Conservation (phyloP, 108 stramenopile genomes). For the Cylindrotheca closterium region DNA sequence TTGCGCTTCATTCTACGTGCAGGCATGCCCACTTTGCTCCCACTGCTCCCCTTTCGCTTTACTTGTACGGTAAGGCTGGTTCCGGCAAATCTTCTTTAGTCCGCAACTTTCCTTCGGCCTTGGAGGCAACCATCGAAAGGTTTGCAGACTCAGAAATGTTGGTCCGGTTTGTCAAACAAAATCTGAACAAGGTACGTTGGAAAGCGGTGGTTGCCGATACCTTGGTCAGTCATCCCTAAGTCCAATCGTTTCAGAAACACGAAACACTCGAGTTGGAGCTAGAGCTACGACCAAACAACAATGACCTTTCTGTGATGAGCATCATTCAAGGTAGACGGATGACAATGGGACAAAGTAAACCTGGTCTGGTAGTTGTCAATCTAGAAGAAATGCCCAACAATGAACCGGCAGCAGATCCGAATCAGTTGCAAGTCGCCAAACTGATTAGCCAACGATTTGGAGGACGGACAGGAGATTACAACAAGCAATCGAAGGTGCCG, state of each 20-base stretch:
- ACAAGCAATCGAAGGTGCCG: constrained; percentile 13
- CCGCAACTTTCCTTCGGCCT: constrained; percentile 42
- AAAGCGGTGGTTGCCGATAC: neutral
- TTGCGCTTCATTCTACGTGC: too few relatives aligned
- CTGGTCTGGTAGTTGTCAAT: constrained; percentile 59
- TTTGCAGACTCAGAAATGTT: constrained; percentile 55
- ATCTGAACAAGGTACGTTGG: constrained; percentile 52
- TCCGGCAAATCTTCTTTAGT: constrained; percentile 65
- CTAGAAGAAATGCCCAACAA: constrained; percentile 68
- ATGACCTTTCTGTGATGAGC: constrained; percentile 72
- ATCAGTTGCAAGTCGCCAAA: constrained; percentile 43
- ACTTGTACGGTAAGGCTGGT: constrained; percentile 66
- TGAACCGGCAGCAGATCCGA: constrained; percentile 33
- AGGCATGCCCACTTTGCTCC: constrained; percentile 67
- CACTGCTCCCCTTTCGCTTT: constrained; percentile 50
- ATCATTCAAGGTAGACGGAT: constrained; percentile 70
- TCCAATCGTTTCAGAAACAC: too few relatives aligned
- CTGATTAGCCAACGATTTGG: constrained; percentile 61
- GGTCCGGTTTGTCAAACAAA: constrained; percentile 76
- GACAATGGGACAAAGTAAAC: constrained; percentile 67
- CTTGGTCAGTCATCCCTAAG: neutral
- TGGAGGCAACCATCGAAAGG: constrained; percentile 43
- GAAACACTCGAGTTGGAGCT: constrained; percentile 47
- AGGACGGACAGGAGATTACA: constrained; percentile 43
- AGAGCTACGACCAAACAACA: constrained; percentile 75